Conservation (phyloP, 805 yeast species). For the Cyberlindnera mycetangii region DNA sequence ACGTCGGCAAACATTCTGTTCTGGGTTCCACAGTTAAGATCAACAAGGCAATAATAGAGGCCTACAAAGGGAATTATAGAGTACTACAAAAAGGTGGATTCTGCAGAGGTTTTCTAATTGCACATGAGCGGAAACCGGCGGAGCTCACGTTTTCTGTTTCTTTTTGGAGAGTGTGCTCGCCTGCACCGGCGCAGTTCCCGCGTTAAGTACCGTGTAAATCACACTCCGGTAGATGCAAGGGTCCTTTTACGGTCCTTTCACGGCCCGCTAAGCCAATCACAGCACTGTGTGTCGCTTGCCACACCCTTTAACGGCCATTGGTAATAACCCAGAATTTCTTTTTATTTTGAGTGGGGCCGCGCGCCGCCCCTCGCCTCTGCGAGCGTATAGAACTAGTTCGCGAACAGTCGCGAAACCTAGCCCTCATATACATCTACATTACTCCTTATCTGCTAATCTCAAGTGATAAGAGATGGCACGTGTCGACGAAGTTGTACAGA, state of each 20-base stretch:
- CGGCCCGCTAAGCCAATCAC: slow-evolving; percentile 7
- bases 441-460: no score
- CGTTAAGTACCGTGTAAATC: no score
- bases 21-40: no score
- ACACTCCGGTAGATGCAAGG: no score
- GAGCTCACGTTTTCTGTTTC: background rate
- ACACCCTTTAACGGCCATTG: slow-evolving; percentile 1
- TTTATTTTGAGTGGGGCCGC: no score
- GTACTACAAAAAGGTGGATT: background rate
- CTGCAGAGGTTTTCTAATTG: background rate
- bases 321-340: background rate
- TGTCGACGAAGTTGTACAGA: no score
- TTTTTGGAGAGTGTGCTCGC: background rate
- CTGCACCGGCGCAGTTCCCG: background rate
- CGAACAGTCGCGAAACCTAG: no score
- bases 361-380: no score
- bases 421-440: no score
- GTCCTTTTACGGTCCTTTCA: background rate
- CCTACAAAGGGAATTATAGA: background rate
- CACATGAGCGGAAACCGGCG: background rate
- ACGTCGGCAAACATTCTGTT: background rate
- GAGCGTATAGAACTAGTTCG: slow-evolving; percentile 4
- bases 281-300: background rate
- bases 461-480: no score
- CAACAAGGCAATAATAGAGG: no score